phyloP scores from a whole-genome alignment of 2,329 filamentous ascomycete species.

The Calonectria fujianensis region DNA sequence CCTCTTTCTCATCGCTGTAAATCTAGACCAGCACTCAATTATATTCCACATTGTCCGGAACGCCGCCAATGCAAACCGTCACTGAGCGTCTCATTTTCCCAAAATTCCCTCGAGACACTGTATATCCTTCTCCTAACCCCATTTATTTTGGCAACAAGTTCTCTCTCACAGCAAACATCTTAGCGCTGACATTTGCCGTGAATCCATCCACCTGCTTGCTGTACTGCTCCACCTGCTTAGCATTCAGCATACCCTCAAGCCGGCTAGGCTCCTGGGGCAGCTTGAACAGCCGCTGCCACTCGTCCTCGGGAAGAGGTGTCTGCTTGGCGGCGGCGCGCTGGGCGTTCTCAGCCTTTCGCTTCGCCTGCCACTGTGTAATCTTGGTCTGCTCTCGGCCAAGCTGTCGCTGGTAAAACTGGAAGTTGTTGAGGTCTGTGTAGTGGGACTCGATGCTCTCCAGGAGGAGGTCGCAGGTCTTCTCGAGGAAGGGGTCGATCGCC shows the following conservation, averaged over 20 bases:
- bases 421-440: conserved; percentile 99
- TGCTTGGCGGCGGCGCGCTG: conserved; percentile 91
- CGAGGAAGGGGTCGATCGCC: conserved; percentile 96
- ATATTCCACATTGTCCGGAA: conserved; percentile 64
- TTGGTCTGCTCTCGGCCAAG: conserved; percentile 95
- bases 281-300: conserved; percentile 99
- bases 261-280: conserved; percentile 95
- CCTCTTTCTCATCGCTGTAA: conserved; percentile 58
- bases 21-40: conserved; percentile 61
- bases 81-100: conserved; percentile 57
- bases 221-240: conserved; percentile 97
- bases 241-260: conserved; percentile 95
- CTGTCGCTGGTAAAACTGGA: conserved; percentile 96
- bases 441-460: conserved; percentile 98
- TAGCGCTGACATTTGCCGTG: conserved; percentile 90
- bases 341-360: conserved; percentile 97
- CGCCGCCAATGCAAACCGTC: conserved; percentile 64
- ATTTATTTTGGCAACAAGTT: conserved; percentile 76
- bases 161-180: conserved; percentile 97
- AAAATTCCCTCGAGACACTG: conserved; percentile 54
- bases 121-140: conserved; percentile 44
- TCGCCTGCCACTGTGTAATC: conserved; percentile 96
- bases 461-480: conserved; percentile 97
- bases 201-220: conserved; percentile 98
- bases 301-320: conserved; percentile 91